Percentiles rank a stretch among this genome's conserved stretches.
phyloP scores from a whole-genome alignment of 2,329 filamentous ascomycete genomes.

The Basipetospora chlamydospora region DNA sequence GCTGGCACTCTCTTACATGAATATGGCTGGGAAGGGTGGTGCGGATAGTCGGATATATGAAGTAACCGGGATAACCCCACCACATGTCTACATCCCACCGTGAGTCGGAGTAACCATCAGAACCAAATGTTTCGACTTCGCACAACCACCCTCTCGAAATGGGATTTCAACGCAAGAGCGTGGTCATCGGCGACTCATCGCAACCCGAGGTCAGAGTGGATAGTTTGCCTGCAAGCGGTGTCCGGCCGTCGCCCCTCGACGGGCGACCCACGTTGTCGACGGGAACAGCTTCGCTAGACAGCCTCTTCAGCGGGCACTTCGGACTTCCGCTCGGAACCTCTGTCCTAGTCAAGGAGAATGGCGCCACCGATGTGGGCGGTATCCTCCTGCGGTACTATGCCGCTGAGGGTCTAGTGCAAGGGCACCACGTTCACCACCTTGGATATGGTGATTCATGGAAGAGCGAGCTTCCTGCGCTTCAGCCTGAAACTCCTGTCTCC shows the following conservation, averaged over 20 bases:
- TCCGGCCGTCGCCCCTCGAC: constrained; percentile 77
- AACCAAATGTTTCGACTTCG: too few relatives aligned
- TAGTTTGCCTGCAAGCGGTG: constrained; percentile 26
- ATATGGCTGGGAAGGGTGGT: too few relatives aligned
- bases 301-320: constrained; percentile 70
- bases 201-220: not conserved
- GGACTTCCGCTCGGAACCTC: constrained; percentile 72
- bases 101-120: too few relatives aligned
- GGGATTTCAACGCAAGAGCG: constrained; percentile 2
- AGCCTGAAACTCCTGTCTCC: not conserved
- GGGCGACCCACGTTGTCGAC: constrained; percentile 83
- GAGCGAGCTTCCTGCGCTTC: constrained; percentile 64
- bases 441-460: constrained; percentile 70
- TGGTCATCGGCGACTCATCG: not conserved
- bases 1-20: too few relatives aligned
- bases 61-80: too few relatives aligned
- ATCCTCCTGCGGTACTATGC: constrained; percentile 77
- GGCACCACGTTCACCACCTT: constrained; percentile 75
- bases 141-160: too few relatives aligned
- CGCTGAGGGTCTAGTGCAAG: constrained; percentile 83
- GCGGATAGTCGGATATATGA: too few relatives aligned
- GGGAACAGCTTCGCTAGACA: constrained; percentile 73
- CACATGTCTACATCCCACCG: too few relatives aligned
- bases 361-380: constrained; percentile 87
- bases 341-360: constrained; percentile 71